Conservation (phyloP, 441 rosid genomes). For the Aquilaria agallochum region DNA sequence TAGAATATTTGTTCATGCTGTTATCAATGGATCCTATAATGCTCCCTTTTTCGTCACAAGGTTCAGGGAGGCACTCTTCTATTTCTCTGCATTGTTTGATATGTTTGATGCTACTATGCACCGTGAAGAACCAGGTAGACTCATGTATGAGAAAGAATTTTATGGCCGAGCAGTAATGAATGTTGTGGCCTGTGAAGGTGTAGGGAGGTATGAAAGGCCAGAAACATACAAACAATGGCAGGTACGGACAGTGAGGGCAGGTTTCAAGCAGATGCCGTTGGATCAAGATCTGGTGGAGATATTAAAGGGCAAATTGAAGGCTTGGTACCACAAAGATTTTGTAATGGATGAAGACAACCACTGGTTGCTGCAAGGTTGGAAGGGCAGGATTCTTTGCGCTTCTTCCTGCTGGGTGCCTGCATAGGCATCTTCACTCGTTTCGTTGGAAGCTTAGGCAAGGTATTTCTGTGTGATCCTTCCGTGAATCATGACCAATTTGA, state of each 20-base stretch:
- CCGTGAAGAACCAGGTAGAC: constrained; percentile 45
- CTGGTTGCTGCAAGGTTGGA: constrained; percentile 87
- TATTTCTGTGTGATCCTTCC: no score
- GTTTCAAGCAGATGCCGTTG: constrained; percentile 56
- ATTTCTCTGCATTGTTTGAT: constrained; percentile 60
- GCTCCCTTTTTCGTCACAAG: constrained; percentile 70
- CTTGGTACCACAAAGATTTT: constrained; percentile 68
- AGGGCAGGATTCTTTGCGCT: constrained; percentile 61
- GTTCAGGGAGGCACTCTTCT: constrained; percentile 74
- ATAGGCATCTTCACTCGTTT: constrained; percentile 13
- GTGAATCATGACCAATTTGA: no score
- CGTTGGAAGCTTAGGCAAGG: no score
- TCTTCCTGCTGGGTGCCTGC: constrained; percentile 65
- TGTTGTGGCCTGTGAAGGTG: constrained; percentile 66
- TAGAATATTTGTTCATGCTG: constrained; percentile 37
- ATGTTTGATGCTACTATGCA: constrained; percentile 49
- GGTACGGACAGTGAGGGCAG: constrained; percentile 49
- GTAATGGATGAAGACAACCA: constrained; percentile 50
- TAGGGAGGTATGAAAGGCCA: constrained; percentile 65
- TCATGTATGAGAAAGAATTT: constrained; percentile 57
- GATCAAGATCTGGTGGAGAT: constrained; percentile 31
- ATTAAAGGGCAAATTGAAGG: constrained; percentile 34
- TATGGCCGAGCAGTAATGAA: constrained; percentile 62
- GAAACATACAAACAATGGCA: constrained; percentile 89
- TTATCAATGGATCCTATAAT: constrained; percentile 53